phyloP scores from a whole-genome alignment of 495 filamentous ascomycete genomes.

The Cercophora newfieldiana region DNA sequence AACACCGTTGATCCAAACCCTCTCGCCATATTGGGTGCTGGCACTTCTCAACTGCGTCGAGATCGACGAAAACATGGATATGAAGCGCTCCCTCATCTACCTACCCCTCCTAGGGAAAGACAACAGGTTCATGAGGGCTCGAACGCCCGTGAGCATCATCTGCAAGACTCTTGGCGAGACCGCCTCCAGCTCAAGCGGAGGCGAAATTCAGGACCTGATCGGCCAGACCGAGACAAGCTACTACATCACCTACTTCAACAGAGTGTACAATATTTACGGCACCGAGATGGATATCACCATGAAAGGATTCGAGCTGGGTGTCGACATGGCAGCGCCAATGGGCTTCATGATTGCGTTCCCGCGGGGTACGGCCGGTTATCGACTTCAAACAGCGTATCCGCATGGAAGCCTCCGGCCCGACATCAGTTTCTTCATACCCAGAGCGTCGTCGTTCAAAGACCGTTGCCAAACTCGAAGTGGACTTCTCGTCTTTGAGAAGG shows the following conservation, averaged over 20 bases:
- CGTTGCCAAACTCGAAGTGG: conserved; percentile 5
- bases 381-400: conserved; percentile 16
- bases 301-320: conserved; percentile 24
- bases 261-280: conserved; percentile 27
- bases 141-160: conserved; percentile 24
- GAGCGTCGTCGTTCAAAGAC: neutral
- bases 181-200: neutral
- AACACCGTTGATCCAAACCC: conserved; percentile 27
- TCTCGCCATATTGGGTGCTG: conserved; percentile 33
- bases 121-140: conserved; percentile 28
- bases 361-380: conserved; percentile 22
- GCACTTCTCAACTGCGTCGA: conserved; percentile 31
- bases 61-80: conserved; percentile 8
- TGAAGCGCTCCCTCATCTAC: conserved; percentile 22
- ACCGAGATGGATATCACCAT: conserved; percentile 29
- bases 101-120: conserved; percentile 31
- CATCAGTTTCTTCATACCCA: conserved; percentile 28
- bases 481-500: conserved; percentile 20
- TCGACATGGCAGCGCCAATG: neutral
- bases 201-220: conserved; percentile 22
- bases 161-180: conserved; percentile 16
- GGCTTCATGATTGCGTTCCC: conserved; percentile 31
- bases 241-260: conserved; percentile 27
- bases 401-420: conserved; percentile 9
- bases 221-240: conserved; percentile 20